Percentiles rank a stretch among this genome's conserved stretches.
Evolutionary conservation across 148 eudicot genomes (phyloP).

Genomic region (Silene uniflora): DNA sequence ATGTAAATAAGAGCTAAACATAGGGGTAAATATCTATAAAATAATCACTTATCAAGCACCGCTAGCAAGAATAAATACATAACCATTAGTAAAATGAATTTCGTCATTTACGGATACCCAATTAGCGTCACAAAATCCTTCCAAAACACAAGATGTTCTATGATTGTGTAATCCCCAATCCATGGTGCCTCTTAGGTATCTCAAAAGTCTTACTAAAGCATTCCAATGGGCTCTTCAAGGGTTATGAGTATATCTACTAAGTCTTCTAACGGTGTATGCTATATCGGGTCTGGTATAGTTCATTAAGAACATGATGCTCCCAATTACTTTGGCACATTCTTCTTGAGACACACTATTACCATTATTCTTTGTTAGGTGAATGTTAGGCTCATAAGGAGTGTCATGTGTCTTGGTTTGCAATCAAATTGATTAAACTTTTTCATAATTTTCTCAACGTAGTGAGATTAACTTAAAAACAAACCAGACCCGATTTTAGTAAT

Average conservation of each 20-base stretch:
- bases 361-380: not conserved
- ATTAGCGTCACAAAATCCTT: too few species aligned
- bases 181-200: not conserved
- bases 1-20: too few species aligned
- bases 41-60: too few species aligned
- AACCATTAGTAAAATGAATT: too few species aligned
- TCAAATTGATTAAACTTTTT: not conserved
- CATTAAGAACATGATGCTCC: conserved; percentile 4
- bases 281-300: conserved; percentile 6
- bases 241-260: not conserved
- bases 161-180: not conserved
- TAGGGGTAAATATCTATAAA: too few species aligned
- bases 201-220: not conserved
- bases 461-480: not conserved
- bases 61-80: too few species aligned
- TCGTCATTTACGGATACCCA: too few species aligned
- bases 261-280: not conserved
- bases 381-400: conserved; percentile 3
- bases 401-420: not conserved
- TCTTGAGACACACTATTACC: not conserved
- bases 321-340: not conserved
- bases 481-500: not conserved
- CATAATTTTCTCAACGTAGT: not conserved
- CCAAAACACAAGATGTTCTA: too few species aligned
- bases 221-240: not conserved